Base-by-base conservation (phyloP, 129 eudicot genomes). In the Gnaphalium uliginosum region DNA sequence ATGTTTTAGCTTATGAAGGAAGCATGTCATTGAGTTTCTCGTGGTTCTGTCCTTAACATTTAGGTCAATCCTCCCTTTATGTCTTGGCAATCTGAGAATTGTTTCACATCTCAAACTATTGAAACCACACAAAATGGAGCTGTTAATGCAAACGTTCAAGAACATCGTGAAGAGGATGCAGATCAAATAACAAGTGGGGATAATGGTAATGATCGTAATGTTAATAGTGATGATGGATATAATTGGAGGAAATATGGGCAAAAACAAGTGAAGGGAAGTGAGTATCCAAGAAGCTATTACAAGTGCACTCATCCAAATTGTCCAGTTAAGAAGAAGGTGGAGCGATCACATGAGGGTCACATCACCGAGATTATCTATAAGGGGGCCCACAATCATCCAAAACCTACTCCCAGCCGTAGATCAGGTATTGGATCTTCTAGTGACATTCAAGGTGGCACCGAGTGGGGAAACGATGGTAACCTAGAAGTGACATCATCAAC, bases 221-320 rank as follows among this genome's bases (percentile, higher is more conserved):
- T 74, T 24, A 89, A 89, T 24, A 71, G 81, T 17, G 93, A 92
- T 57, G 98, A 92, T 63, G 98, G 93, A 62, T 92, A 85, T 83
- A 89, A 86, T 68, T 92, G 98, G 98, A 77, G 96, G 71, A 92
- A 92, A 77, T 92, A 92, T 58, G 98, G 98, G 76, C 96, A 92
- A 79, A 92, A 92, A 72, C 98, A 92, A 83, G 98, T 89, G 25
- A 92, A 89, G 76, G 98, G 98, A 39, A 92, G 98, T 14, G 98
- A 89, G 74, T 89, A 84, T 78, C 96, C 98, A 6, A 78, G 98
- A 71, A 89, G 96, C 74, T 92, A 89, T 80, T 92, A 87, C 82
- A 92, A 92, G 83, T 92, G 98, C 80, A 92, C 98, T 22, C 92
- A 87, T 63, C 83, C 82, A 27, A 87, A 86, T 73, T 92, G 98